Conservation (phyloP, 257 asterid species). For the Solanum raphanifolium region DNA sequence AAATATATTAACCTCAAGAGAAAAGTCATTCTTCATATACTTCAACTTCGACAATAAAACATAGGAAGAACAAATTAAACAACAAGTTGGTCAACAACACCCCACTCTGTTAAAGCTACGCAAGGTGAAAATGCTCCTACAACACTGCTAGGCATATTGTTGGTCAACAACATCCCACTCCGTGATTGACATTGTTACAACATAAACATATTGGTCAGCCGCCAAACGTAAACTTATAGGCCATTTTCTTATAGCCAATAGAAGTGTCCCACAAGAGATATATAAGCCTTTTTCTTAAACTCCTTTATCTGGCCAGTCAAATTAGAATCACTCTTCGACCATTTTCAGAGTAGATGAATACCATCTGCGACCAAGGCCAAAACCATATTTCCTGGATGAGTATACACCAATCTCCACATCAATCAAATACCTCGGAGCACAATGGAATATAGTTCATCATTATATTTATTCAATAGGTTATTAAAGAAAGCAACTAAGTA, state of each 20-base stretch:
- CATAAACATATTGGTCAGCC: neutral
- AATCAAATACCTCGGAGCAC: too few relatives aligned
- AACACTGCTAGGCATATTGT: conserved; percentile 19
- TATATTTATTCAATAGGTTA: too few relatives aligned
- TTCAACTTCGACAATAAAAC: neutral
- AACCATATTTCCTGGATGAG: conserved; percentile 43
- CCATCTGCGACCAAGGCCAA: conserved; percentile 61
- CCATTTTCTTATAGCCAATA: neutral
- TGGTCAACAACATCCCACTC: conserved; percentile 38
- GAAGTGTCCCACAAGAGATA: neutral
- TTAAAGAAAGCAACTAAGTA: neutral
- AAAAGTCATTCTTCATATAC: neutral
- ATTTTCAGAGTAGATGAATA: conserved; percentile 55
- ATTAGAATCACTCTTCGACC: conserved; percentile 22
- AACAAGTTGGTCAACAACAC: neutral
- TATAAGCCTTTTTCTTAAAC: neutral
- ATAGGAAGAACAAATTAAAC: neutral
- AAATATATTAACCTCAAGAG: neutral
- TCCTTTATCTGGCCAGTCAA: conserved; percentile 22
- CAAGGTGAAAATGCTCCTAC: conserved; percentile 21
- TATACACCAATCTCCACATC: conserved; percentile 51
- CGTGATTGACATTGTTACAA: conserved; percentile 37
- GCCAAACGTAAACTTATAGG: neutral
- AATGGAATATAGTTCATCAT: neutral
- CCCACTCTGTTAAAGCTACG: conserved; percentile 49